Evolutionary conservation across 1,284 basidiomycete genomes (phyloP).

Genomic region (Ceratobasidium sp.): DNA sequence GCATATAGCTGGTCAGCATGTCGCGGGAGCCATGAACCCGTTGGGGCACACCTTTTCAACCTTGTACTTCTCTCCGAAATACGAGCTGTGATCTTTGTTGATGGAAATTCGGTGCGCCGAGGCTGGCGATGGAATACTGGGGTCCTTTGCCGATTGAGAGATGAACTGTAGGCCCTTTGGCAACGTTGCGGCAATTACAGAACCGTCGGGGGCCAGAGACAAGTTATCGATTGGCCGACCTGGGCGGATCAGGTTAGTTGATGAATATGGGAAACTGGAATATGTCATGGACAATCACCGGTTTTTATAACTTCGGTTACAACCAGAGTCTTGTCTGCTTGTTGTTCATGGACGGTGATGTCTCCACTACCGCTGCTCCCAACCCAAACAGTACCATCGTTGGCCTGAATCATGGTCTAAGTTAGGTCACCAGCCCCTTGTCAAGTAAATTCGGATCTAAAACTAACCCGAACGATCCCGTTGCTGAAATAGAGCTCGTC

Average conservation of each 20-base stretch:
- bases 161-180: conserved; percentile 51
- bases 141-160: conserved; percentile 58
- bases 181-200: conserved; percentile 56
- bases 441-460: neutral
- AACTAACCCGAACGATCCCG: conserved; percentile 62
- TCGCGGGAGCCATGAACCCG: conserved; percentile 56
- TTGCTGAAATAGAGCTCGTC: conserved; percentile 62
- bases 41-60: conserved; percentile 67
- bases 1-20: neutral
- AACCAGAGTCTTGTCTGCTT: conserved; percentile 66
- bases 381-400: conserved; percentile 69
- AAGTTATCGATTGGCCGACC: conserved; percentile 14
- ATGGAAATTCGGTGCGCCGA: conserved; percentile 64
- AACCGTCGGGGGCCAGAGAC: conserved; percentile 47
- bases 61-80: conserved; percentile 70
- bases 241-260: neutral
- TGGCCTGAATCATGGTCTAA: conserved; percentile 47
- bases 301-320: conserved; percentile 60
- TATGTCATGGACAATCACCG: conserved; percentile 53
- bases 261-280: neutral
- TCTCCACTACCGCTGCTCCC: conserved; percentile 58
- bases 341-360: conserved; percentile 65
- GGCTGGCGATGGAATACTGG: conserved; percentile 57
- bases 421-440: neutral
- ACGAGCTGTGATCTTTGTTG: conserved; percentile 63